Evolutionary conservation across 805 yeast species (phyloP).

Genomic region (Metschnikowia gelsemii): DNA sequence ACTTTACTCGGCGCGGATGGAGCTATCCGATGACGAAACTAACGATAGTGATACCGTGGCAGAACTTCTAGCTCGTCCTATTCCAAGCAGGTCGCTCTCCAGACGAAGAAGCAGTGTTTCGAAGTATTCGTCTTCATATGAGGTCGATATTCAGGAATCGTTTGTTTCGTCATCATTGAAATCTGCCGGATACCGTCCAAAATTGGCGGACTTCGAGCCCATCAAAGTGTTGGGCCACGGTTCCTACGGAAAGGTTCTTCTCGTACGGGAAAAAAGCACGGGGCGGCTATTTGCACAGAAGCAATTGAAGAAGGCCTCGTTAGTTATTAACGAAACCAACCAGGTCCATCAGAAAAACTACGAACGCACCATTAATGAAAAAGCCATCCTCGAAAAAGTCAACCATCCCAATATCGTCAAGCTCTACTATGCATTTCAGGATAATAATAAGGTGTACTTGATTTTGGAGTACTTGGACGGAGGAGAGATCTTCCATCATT

Average conservation of each 20-base stretch:
- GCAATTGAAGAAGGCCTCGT: slow-evolving; percentile 78
- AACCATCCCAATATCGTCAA: slow-evolving; percentile 78
- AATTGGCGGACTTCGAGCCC: slow-evolving; percentile 62
- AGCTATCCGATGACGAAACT: slow-evolving; percentile 9
- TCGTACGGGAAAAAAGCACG: slow-evolving; percentile 64
- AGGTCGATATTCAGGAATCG: slow-evolving; percentile 33
- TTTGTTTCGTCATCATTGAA: slow-evolving; percentile 30
- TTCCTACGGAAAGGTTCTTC: slow-evolving; percentile 81
- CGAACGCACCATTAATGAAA: slow-evolving; percentile 78
- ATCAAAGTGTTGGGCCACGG: slow-evolving; percentile 82
- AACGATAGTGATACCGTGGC: slow-evolving; percentile 19
- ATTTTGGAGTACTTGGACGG: slow-evolving; percentile 83
- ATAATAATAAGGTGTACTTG: slow-evolving; percentile 68
- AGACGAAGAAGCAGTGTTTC: slow-evolving; percentile 22
- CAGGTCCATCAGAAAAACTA: slow-evolving; percentile 35
- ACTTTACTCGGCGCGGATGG: background rate
- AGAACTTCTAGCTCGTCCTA: slow-evolving; percentile 19
- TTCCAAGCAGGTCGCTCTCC: slow-evolving; percentile 13
- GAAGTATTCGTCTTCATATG: slow-evolving; percentile 30
- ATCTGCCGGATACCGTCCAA: slow-evolving; percentile 15
- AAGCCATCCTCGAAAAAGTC: slow-evolving; percentile 66
- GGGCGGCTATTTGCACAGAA: slow-evolving; percentile 80
- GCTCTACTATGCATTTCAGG: slow-evolving; percentile 81
- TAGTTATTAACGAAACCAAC: slow-evolving; percentile 48
- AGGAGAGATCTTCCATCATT: slow-evolving; percentile 75